Percentiles rank a stretch among this genome's conserved stretches.
Conservation (phyloP, 2,329 filamentous ascomycete genomes). For the Setomelanomma holmii region DNA sequence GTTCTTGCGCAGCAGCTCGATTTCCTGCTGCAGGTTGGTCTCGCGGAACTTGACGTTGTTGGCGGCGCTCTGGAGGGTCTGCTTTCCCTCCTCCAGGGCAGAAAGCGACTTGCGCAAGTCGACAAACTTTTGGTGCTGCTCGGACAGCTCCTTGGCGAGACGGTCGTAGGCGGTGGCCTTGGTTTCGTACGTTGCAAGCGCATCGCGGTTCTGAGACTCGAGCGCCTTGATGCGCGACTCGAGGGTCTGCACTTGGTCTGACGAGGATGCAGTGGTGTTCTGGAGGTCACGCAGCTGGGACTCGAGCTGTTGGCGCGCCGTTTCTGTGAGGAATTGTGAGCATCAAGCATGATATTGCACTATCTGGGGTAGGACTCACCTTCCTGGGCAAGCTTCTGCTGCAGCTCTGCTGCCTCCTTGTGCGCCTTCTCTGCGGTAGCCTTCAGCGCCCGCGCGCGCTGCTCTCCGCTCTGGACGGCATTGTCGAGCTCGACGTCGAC, state of each 20-base stretch:
- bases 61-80: constrained; percentile 79
- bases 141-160: constrained; percentile 83
- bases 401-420: constrained; percentile 81
- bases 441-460: constrained; percentile 82
- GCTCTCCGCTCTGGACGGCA: constrained; percentile 81
- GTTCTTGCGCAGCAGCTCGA: constrained; percentile 86
- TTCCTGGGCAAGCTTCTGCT: constrained; percentile 81
- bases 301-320: constrained; percentile 74
- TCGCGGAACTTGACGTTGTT: constrained; percentile 88
- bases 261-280: constrained; percentile 73
- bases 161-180: constrained; percentile 88
- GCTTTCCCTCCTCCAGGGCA: constrained; percentile 80
- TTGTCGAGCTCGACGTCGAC: constrained; percentile 93
- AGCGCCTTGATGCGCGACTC: constrained; percentile 84
- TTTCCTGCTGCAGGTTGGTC: constrained; percentile 86
- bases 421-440: constrained; percentile 81
- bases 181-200: constrained; percentile 84
- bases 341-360: no score
- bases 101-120: constrained; percentile 84
- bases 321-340: constrained; percentile 66
- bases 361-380: no score
- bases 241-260: constrained; percentile 76
- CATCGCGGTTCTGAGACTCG: constrained; percentile 91
- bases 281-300: constrained; percentile 82
- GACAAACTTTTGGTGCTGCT: constrained; percentile 87